Evolutionary conservation across 257 asterid species (phyloP), one percentile per base, ranked within the genome.

Genomic region (Pogostemon cablin): DNA sequence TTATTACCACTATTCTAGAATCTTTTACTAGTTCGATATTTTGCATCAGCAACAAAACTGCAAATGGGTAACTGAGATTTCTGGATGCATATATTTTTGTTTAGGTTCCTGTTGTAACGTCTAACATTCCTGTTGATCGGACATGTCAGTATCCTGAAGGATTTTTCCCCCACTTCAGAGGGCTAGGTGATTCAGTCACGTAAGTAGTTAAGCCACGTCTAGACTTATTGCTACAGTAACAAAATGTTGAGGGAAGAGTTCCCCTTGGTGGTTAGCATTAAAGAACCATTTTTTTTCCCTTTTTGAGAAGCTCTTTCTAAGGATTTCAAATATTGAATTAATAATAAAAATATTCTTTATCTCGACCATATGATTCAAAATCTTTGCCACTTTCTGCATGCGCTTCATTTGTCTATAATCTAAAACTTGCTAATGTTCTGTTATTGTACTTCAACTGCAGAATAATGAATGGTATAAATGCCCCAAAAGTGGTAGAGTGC

Each of bases 401-500:
- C 60, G 70, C 78, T 79, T 77, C 15, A 35, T 34, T 11, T 47
- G 55, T 68, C 32, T 53, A 60, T 56, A 35, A n/a, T 69, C 20
- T 47, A 53, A 42, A 35, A 57, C 10, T 50, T 25, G 57, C 80
- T 80, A 68, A 66, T 71, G 8, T 10, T 77, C 46, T 65, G 53
- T 15, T 66, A 35, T 35, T 57, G 41, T 39, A 61, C 12, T 67
- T 41, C n/a, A 44, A 62, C 79, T 86, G 81, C 89, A 93, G 99
- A 65, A 79, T 93, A 74, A 93, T 93, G 99, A 91, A 91, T 76
- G 99, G 99, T 63, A 86, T 93, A 79, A 93, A 93, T 87, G 96
- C 97, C 38, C 99, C 99, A 41, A 93, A 93, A 81, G 96, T 90
- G 83, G 97, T 93, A 77, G 97, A 91, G 82, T 93, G 97, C 88